phyloP scores from a whole-genome alignment of 441 rosid species.

The Adansonia grandidieri region DNA sequence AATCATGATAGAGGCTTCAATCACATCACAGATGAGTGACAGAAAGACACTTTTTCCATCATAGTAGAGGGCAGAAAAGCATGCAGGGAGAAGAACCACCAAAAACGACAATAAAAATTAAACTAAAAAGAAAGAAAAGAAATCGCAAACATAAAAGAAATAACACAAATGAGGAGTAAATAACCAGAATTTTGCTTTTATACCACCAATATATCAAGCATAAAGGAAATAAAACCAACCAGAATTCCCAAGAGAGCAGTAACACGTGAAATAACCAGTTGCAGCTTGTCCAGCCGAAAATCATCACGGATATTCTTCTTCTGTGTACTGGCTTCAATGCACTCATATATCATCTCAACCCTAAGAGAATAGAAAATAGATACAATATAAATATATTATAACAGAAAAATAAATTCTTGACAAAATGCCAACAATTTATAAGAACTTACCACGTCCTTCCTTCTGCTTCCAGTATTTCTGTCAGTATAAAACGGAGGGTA shows the following conservation, averaged over 20 bases:
- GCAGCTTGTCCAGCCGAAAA: constrained; percentile 72
- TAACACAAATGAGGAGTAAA: background rate
- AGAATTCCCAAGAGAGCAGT: constrained; percentile 85
- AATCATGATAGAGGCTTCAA: background rate
- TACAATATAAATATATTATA: constrained; percentile 30
- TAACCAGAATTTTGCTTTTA: constrained; percentile 5
- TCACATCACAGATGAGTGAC: too few species aligned
- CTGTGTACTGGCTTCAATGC: constrained; percentile 58
- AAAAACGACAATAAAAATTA: background rate
- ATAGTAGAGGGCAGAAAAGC: background rate
- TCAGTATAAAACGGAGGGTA: constrained; percentile 65
- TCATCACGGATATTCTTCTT: constrained; percentile 58
- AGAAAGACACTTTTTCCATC: background rate
- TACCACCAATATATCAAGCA: background rate
- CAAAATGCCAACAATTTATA: constrained; percentile 24
- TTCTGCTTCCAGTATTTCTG: constrained; percentile 80
- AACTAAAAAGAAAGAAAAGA: background rate
- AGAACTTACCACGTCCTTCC: constrained; percentile 84
- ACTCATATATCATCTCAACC: constrained; percentile 88
- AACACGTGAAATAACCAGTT: constrained; percentile 79
- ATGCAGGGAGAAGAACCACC: background rate
- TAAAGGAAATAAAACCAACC: constrained; percentile 49
- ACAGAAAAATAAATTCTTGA: background rate
- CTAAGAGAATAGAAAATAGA: constrained; percentile 48
- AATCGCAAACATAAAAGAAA: background rate